Evolutionary conservation across 768 basidiomycete species (phyloP), one percentile per base, ranked within the genome.

Genomic region (Leccinum arenicola): DNA sequence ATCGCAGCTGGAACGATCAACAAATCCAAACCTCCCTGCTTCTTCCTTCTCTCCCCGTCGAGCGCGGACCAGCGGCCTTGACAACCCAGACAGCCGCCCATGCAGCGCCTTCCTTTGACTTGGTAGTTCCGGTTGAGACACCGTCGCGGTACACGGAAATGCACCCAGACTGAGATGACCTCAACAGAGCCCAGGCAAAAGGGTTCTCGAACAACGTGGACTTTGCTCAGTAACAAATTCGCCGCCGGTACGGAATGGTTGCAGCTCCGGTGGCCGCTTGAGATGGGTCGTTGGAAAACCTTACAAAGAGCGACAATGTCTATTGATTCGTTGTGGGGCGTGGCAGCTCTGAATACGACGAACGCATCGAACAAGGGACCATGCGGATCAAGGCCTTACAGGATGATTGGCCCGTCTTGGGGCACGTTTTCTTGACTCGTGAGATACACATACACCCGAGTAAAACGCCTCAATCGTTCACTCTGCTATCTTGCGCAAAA

Each of bases 31-130:
- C 73, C 77, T 70, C 60, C 56, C 65, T 29, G 55, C 61, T 35
- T 62, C 62, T n/a, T 50, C 55, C 38, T 63, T 61, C 35, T 61
- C 62, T n/a, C 48, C 48, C 54, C 45, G 63, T 61, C 64, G 66
- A 59, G 68, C 66, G 23, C 15, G 25, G 21, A 7, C 63, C 57
- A 19, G 77, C 68, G 60, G 78, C 81, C 60, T 82, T 77, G 52
- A 79, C 75, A 70, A 84, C 90, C 67, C 91, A 89, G 51, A 91
- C 79, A 6, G 85, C 87, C 49, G 85, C 83, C 85, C 89, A 88
- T 6, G 84, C 82, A 3, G 82, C 82, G 6, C 90, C 89, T 50
- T 88, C 85, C 69, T 35, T 82, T 70, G 12, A 80, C 68, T 62
- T 82, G 83, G 33, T 35, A 35, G 0, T 84, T 85, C 9, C 81